Percentiles rank a stretch among this genome's conserved stretches.
Conservation (phyloP, 345 rosid species). For the Durio zibethinus region DNA sequence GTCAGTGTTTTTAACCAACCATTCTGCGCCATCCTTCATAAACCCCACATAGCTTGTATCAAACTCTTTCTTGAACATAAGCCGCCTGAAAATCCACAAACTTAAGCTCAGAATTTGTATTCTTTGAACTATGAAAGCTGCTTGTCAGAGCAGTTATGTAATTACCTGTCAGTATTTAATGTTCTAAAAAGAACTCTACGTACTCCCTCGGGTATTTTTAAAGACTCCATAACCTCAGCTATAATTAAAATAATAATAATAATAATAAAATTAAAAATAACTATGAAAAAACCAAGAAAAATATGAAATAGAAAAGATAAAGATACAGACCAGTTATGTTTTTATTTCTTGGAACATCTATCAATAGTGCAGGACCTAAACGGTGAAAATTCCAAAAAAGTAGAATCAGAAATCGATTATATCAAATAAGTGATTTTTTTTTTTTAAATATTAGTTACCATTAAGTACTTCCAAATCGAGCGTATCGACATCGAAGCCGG, state of each 20-base stretch:
- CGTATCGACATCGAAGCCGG: conserved; percentile 86
- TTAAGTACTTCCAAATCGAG: conserved; percentile 67
- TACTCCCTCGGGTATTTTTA: conserved; percentile 72
- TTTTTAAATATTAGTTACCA: conserved; percentile 30
- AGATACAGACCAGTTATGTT: conserved; percentile 54
- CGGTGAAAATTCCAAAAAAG: background rate
- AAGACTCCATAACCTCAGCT: conserved; percentile 85
- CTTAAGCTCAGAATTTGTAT: background rate
- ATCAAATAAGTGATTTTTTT: background rate
- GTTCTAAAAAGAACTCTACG: conserved; percentile 87
- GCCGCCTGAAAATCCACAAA: conserved; percentile 46
- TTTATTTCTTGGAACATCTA: conserved; percentile 61
- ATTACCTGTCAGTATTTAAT: conserved; percentile 73
- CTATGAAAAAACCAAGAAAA: background rate
- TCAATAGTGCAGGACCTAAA: conserved; percentile 52
- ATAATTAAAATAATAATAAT: background rate
- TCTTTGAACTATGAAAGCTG: background rate
- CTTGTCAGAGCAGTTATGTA: background rate
- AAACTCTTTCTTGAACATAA: conserved; percentile 68
- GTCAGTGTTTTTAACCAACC: conserved; percentile 90
- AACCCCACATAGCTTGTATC: conserved; percentile 87
- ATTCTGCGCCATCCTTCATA: conserved; percentile 75
- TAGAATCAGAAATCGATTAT: background rate
- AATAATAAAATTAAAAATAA: no score
- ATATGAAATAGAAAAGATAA: background rate